These are phyloP conservation scores for Pseudevernia furfuracea DNA, from an alignment of 495 filamentous ascomycete species.

Conservation along the genomic window DNA sequence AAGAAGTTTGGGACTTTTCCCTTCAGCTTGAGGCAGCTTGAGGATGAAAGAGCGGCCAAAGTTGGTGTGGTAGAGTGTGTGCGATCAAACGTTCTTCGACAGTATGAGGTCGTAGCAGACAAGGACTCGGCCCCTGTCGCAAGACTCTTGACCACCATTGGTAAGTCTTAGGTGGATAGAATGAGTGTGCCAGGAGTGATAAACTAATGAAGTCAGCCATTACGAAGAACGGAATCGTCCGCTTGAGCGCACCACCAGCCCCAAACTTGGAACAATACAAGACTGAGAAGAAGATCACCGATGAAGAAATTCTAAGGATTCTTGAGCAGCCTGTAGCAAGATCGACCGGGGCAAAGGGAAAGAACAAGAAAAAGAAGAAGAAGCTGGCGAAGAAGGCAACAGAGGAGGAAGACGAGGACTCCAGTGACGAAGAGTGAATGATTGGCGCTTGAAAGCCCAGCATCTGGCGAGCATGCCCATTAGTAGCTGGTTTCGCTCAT, in stretches of 20 bases:
- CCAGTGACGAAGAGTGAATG: slow-evolving; percentile 51
- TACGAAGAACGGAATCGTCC: slow-evolving; percentile 92
- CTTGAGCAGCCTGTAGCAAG: slow-evolving; percentile 75
- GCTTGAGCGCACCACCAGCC: slow-evolving; percentile 65
- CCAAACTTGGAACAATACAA: slow-evolving; percentile 71
- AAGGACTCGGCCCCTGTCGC: slow-evolving; percentile 78
- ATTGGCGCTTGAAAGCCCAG: neutral
- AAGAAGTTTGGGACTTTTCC: slow-evolving; percentile 97
- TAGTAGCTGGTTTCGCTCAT: neutral
- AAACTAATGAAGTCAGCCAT: slow-evolving; percentile 54
- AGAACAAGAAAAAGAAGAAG: slow-evolving; percentile 88
- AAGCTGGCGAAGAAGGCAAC: slow-evolving; percentile 62
- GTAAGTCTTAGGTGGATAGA: slow-evolving; percentile 46
- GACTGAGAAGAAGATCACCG: slow-evolving; percentile 94
- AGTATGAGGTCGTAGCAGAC: slow-evolving; percentile 92
- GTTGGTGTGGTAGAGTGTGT: slow-evolving; percentile 94
- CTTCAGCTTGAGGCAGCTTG: slow-evolving; percentile 93
- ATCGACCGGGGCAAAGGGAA: slow-evolving; percentile 64
- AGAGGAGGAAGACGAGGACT: slow-evolving; percentile 44
- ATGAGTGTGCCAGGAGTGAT: slow-evolving; percentile 15
- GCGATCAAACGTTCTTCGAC: slow-evolving; percentile 77
- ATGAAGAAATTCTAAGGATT: slow-evolving; percentile 90
- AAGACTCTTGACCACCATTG: slow-evolving; percentile 80
- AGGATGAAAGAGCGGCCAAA: slow-evolving; percentile 94
- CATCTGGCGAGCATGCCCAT: neutral